Conservation (phyloP, 2,329 filamentous ascomycete genomes). For the Beauveria scarabaeidicola region DNA sequence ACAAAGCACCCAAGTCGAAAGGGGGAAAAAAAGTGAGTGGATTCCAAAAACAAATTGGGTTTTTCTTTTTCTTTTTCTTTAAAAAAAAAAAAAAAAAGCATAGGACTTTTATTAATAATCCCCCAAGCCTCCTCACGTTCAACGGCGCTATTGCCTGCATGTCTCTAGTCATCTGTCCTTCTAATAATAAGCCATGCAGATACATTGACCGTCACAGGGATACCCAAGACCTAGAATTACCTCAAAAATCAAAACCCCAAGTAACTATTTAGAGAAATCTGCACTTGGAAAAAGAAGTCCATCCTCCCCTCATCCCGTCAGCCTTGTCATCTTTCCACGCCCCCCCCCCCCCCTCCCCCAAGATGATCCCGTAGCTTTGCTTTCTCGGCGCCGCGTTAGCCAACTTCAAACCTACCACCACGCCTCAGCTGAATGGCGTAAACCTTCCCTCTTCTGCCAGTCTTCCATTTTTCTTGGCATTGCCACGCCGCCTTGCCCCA, state of each 20-base stretch:
- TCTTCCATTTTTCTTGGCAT: background rate
- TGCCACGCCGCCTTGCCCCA: background rate
- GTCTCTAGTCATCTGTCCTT: background rate
- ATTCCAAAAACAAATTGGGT: too few relatives aligned
- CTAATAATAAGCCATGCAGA: background rate
- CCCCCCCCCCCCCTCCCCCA: background rate
- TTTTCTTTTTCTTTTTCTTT: too few relatives aligned
- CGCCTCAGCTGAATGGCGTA: background rate
- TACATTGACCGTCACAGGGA: background rate
- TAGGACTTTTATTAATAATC: too few relatives aligned
- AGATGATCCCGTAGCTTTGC: background rate
- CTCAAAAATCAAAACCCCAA: too few relatives aligned
- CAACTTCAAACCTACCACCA: background rate
- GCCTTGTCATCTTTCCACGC: background rate
- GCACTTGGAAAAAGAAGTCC: too few relatives aligned
- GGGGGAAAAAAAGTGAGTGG: too few relatives aligned
- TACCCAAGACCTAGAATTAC: background rate
- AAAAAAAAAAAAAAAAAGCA: too few relatives aligned
- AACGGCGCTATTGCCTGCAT: too few relatives aligned
- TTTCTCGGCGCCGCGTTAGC: background rate
- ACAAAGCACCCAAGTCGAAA: too few relatives aligned
- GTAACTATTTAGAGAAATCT: too few relatives aligned
- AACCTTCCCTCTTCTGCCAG: background rate
- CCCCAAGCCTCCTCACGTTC: too few relatives aligned
- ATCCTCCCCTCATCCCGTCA: background rate